Percentiles rank a stretch among this genome's conserved stretches.
These are phyloP conservation scores for Carallia brachiata DNA, from an alignment of 345 rosid species.

Conservation along the genomic window DNA sequence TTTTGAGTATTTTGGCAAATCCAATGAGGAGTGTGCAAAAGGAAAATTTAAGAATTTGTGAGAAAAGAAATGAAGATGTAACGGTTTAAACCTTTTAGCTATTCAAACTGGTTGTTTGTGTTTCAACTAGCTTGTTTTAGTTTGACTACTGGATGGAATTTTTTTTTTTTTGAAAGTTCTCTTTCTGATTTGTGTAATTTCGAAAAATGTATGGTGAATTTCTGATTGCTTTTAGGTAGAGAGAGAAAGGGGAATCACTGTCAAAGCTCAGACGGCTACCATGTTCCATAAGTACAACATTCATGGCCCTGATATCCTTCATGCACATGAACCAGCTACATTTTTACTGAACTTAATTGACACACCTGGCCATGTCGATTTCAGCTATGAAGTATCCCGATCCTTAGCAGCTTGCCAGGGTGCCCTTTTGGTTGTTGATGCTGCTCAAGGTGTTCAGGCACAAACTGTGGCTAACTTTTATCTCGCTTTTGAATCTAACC, in stretches of 20 bases:
- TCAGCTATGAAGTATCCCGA: conserved; percentile 96
- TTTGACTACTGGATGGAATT: too few relatives aligned
- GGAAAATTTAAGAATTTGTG: too few relatives aligned
- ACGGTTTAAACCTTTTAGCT: too few relatives aligned
- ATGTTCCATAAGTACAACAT: conserved; percentile 64
- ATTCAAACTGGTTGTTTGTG: too few relatives aligned
- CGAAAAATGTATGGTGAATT: background rate
- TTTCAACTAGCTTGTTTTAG: too few relatives aligned
- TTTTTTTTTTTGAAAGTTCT: background rate
- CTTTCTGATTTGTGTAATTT: background rate
- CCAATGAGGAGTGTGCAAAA: too few relatives aligned
- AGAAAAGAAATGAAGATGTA: too few relatives aligned
- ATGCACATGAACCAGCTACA: conserved; percentile 33
- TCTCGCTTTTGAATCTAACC: conserved; percentile 87
- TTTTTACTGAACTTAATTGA: conserved; percentile 79
- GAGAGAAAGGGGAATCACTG: conserved; percentile 98
- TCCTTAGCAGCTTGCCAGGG: conserved; percentile 99
- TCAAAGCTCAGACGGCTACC: conserved; percentile 96
- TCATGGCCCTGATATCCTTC: conserved; percentile 12
- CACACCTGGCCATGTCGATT: conserved; percentile 98
- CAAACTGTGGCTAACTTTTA: conserved; percentile 97
- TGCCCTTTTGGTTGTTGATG: conserved; percentile 93
- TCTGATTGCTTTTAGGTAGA: conserved; percentile 60
- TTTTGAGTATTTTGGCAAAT: too few relatives aligned
- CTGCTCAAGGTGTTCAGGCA: conserved; percentile 99